Evolutionary conservation across 192 early-diverging fungal species (phyloP), one percentile per base, ranked within the genome.

Genomic region (Diversispora epigaea): DNA sequence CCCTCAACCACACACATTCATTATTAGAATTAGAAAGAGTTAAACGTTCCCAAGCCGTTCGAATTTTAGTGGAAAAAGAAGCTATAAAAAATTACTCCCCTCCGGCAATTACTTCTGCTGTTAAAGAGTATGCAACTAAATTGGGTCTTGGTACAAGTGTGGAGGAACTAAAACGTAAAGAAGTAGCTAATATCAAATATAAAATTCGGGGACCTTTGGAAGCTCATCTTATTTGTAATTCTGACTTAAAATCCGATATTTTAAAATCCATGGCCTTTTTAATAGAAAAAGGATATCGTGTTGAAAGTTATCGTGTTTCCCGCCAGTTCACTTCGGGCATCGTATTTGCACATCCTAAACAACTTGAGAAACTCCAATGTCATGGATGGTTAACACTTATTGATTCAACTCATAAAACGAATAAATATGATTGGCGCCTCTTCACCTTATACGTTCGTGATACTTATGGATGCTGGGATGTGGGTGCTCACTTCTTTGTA

Each of bases 401-500:
- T 12, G 64, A 66, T 66, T 66, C 64, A 8, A 66, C 64, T 12
- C 64, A 66, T 66, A 66, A 66, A 11, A 66, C 64, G 7, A 66
- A 66, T 39, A 41, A 39, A 39, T 45, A 66, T 44, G 64, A 45
- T 46, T 66, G 64, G 64, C 40, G 45, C 45, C 43, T 66, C 7
- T 66, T 66, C 19, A 66, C 64, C 11, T 11, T 66, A 25, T 66
- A 66, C 32, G 64, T 66, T 44, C 45, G 40, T 40, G 64, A 66
- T 66, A 45, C 2, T 66, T 66, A 45, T 43, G 40, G 64, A 3
- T 66, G 64, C 21, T 66, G 64, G 64, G 17, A 45, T 66, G 64
- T 67, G 14, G 40, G 46, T n/a, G 65, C 41, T 12, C 72, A 78
- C 17, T 78, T 78, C 40, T 75, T 75, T 56, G 61, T 75, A 21